Base-by-base conservation (phyloP, 2,329 filamentous ascomycete species). In the Neoascochyta sp. region DNA sequence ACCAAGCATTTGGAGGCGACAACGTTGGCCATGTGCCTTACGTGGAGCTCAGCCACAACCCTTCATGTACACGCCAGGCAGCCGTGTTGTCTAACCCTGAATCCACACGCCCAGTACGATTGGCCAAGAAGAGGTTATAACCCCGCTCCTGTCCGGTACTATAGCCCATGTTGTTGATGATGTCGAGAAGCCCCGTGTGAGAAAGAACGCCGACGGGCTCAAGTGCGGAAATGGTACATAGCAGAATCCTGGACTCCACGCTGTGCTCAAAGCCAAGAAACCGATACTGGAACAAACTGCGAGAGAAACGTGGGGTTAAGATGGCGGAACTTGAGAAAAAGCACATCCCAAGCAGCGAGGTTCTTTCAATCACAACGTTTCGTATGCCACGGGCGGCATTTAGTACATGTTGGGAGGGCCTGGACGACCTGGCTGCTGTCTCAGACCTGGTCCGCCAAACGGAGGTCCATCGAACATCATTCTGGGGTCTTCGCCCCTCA, bases 381-480 rank as follows among this genome's bases (percentile, higher is more conserved):
- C n/a, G 4, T 14, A 7, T n/a, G 23, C 11, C 10, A 14, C 13
- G 14, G 9, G 10, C 10, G 15, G 11, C 15, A 21, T 27, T 32
- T 53, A 58, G 36, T 57, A 57, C 54, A 57, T 57, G 29, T 54
- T 57, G 11, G 54, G 54, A 19, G 54, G 52, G 22, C 52, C 52
- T 3, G 52, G 55, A 24, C 55, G 44, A 19, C 53, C 47, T 30
- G 45, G 51, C 29, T 49, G 48, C 22, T 51, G 52, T 28, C 51
- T 31, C 4, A 46, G 50, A 22, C 41, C 50, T 9, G 52, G 54
- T n/a, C 49, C 56, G 6, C 48, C 53, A 26, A 57, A 62, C 24
- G 57, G 56, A n/a, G n/a, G n/a, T 25, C 53, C 47, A 7, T 57
- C 59, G 21, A 62, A 60, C 57, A 62, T 58, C 48, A 62, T 53